Conservation (phyloP, 2,329 filamentous ascomycete genomes). For the Cyclaneusma minus region DNA sequence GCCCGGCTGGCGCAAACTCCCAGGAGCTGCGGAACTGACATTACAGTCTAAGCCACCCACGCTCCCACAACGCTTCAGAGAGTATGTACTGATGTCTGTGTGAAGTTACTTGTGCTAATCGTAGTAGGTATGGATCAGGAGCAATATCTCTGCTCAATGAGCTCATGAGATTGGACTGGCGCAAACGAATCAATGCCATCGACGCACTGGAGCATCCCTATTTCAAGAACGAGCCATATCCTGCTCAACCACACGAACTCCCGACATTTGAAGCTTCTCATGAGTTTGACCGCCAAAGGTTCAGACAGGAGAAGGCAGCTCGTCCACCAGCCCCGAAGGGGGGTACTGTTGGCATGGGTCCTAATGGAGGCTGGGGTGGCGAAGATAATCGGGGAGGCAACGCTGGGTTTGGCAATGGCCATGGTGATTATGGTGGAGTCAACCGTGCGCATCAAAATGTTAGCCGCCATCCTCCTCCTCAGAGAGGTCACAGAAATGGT, state of each 20-base stretch:
- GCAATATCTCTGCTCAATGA: conserved; percentile 71
- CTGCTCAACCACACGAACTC: conserved; percentile 72
- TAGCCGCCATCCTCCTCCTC: conserved; percentile 10
- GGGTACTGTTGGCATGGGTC: conserved; percentile 66
- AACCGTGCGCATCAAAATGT: conserved; percentile 15
- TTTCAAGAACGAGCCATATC: conserved; percentile 65
- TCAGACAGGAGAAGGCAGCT: conserved; percentile 69
- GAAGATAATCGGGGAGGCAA: conserved; percentile 8
- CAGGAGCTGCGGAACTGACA: conserved; percentile 62
- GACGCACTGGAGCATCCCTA: conserved; percentile 89
- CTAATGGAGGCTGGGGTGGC: conserved; percentile 22
- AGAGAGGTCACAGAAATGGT: conserved; percentile 13
- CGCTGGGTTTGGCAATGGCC: conserved; percentile 10
- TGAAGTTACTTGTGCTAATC: neutral
- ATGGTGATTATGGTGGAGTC: conserved; percentile 11
- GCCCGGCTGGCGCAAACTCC: conserved; percentile 77
- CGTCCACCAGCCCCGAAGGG: conserved; percentile 84
- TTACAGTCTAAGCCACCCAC: conserved; percentile 47
- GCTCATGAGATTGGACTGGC: conserved; percentile 79
- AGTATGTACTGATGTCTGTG: conserved; percentile 28
- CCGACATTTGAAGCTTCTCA: conserved; percentile 89
- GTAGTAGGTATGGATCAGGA: conserved; percentile 41
- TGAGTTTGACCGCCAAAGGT: conserved; percentile 86
- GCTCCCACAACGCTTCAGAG: conserved; percentile 58
- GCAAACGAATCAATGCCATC: conserved; percentile 75